Conservation (phyloP, 176 grass and related monocot species). For the Eleusine coracana region DNA sequence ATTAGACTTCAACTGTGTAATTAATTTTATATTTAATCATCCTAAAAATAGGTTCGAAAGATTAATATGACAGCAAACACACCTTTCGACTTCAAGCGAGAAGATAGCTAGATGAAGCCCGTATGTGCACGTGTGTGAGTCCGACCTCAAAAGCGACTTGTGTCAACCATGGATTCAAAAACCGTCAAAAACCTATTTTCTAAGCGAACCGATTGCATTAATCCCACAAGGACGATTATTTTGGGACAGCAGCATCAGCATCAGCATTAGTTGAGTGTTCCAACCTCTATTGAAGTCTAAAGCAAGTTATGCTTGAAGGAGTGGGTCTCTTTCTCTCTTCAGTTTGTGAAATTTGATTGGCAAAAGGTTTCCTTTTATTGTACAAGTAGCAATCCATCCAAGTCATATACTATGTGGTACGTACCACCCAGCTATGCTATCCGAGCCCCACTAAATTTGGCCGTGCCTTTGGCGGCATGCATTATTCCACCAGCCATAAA, state of each 20-base stretch:
- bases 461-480: conserved; percentile 9
- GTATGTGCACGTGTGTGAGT: conserved; percentile 43
- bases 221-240: not conserved
- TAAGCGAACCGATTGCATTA: not conserved
- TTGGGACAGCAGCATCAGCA: not conserved
- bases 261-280: not conserved
- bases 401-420: not conserved
- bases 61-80: no score
- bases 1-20: no score
- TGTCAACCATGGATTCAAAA: no score
- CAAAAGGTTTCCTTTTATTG: not conserved
- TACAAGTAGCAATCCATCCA: not conserved
- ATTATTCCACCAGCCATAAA: not conserved
- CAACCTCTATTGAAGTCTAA: not conserved
- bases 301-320: not conserved
- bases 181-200: not conserved
- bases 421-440: not conserved
- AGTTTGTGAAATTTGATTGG: not conserved
- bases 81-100: not conserved
- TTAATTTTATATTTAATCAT: no score
- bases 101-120: not conserved
- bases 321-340: not conserved
- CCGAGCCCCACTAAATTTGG: not conserved
- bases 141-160: conserved; percentile 6
- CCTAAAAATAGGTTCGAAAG: no score